A percentile compares a stretch with the other conserved stretches of the same genome.
phyloP scores from a whole-genome alignment of 1,139 yeast species.

The Yamadazyma triangularis region DNA sequence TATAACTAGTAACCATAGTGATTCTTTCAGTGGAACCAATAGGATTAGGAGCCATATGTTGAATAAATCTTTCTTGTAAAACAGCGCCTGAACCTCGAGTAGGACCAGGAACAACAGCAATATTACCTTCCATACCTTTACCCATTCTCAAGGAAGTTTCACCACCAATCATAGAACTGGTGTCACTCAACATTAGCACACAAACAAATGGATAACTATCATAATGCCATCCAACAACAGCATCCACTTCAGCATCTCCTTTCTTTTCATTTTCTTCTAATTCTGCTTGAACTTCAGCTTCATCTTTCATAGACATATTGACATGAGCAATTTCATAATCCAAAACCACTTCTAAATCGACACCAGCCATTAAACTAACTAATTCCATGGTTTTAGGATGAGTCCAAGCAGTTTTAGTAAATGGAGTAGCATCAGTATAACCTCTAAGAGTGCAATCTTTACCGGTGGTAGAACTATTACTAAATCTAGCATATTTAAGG shows the following conservation, averaged over 20 bases:
- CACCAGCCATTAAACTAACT: constrained; percentile 49
- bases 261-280: constrained; percentile 15
- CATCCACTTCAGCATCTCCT: constrained; percentile 26
- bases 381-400: constrained; percentile 50
- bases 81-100: constrained; percentile 49
- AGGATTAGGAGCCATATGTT: constrained; percentile 55
- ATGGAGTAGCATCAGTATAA: constrained; percentile 40
- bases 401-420: constrained; percentile 50
- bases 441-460: constrained; percentile 46
- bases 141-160: constrained; percentile 52
- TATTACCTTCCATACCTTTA: constrained; percentile 18
- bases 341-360: constrained; percentile 45
- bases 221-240: constrained; percentile 55
- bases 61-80: constrained; percentile 50
- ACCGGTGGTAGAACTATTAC: constrained; percentile 37
- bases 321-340: constrained; percentile 53
- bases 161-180: constrained; percentile 55
- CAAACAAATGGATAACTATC: constrained; percentile 60
- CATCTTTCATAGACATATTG: constrained; percentile 39
- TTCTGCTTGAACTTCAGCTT: constrained; percentile 19
- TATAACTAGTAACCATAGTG: constrained; percentile 42
- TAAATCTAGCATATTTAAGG: constrained; percentile 36
- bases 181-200: constrained; percentile 56
- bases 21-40: constrained; percentile 49
- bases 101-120: constrained; percentile 49